A percentile compares a stretch with the other conserved stretches of the same genome.
Evolutionary conservation across 208 protist species (phyloP).

Genomic region (Polymyxa betae): DNA sequence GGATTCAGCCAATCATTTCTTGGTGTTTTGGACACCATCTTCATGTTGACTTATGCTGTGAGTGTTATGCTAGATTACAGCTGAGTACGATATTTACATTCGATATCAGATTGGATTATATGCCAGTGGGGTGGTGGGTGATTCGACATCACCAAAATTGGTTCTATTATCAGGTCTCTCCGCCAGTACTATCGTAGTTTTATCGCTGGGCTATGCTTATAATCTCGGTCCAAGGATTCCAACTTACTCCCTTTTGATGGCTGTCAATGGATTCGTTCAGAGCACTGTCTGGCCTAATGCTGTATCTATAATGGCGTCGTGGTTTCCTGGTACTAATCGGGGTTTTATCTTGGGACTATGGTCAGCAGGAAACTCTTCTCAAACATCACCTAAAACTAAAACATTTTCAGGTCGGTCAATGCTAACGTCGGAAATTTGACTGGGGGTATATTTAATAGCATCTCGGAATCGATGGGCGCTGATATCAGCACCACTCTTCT

Average conservation of each 20-base stretch:
- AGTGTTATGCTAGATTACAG: not conserved
- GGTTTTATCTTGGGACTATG: not conserved
- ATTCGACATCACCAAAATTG: not conserved
- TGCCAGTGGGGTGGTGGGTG: not conserved
- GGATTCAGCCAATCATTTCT: not conserved
- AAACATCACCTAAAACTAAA: no score
- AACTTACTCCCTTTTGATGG: not conserved
- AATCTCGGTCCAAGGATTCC: not conserved
- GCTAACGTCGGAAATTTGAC: not conserved
- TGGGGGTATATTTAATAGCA: not conserved
- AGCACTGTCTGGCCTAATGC: not conserved
- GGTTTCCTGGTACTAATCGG: not conserved
- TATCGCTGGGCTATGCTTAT: not conserved
- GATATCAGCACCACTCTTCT: no score
- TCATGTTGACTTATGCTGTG: conserved; percentile 2
- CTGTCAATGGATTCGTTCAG: not conserved
- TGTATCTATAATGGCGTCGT: not conserved
- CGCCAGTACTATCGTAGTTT: not conserved
- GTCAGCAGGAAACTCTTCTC: no score
- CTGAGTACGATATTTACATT: not conserved
- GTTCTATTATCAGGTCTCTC: not conserved
- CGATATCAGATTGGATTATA: not conserved
- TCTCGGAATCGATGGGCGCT: not conserved
- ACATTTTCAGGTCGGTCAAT: conserved; percentile 11
- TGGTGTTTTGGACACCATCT: not conserved